Conservation (phyloP, 345 rosid species). For the Adansonia digitata region DNA sequence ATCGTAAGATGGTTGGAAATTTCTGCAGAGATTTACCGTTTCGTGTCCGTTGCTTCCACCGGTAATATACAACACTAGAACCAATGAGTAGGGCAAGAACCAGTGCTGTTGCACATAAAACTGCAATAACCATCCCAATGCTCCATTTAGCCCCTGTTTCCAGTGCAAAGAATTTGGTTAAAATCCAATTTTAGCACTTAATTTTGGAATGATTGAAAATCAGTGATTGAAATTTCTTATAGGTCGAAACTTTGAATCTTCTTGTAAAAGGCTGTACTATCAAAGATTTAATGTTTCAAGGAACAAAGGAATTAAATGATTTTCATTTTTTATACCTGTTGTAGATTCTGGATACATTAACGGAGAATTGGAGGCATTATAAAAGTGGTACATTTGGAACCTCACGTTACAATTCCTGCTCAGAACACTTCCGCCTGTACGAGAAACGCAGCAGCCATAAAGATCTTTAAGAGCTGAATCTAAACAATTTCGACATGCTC, state of each 20-base stretch:
- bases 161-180: background rate
- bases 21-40: constrained; percentile 15
- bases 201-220: background rate
- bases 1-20: background rate
- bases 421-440: constrained; percentile 29
- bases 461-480: constrained; percentile 22
- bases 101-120: background rate
- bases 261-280: background rate
- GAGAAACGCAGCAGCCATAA: constrained; percentile 4
- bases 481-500: constrained; percentile 23
- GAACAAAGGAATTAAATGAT: background rate
- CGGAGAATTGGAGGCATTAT: constrained; percentile 20
- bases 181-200: background rate
- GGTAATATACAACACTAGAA: background rate
- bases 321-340: constrained; percentile 19
- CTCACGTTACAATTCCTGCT: constrained; percentile 34
- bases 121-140: constrained; percentile 12
- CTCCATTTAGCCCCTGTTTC: constrained; percentile 28
- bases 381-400: constrained; percentile 27
- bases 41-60: constrained; percentile 12
- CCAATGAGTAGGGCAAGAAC: constrained; percentile 18
- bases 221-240: too few species aligned
- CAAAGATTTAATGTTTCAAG: background rate
- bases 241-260: too few species aligned
- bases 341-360: constrained; percentile 6